Percentiles rank a stretch among this genome's conserved stretches.
Conservation (phyloP, 1,139 yeast genomes). For the Casaregolazyma suthepensis region DNA sequence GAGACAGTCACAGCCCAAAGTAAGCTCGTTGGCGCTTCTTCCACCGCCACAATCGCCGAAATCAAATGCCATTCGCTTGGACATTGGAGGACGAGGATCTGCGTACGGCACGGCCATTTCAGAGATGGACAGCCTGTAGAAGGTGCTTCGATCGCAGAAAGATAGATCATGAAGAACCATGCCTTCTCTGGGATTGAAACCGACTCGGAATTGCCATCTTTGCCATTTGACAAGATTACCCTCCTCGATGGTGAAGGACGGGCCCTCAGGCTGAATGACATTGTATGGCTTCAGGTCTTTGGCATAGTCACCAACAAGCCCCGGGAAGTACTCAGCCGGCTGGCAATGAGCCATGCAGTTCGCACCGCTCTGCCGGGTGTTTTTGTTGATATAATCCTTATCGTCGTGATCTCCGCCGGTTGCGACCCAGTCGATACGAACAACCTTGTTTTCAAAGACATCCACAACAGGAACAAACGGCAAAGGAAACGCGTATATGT, state of each 20-base stretch:
- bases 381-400: conserved; percentile 27
- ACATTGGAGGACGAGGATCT: conserved; percentile 85
- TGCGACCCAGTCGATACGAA: conserved; percentile 76
- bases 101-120: conserved; percentile 95
- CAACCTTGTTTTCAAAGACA: conserved; percentile 54
- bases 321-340: conserved; percentile 44
- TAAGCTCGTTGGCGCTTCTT: conserved; percentile 64
- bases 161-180: conserved; percentile 68
- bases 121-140: conserved; percentile 71
- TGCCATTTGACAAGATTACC: conserved; percentile 72
- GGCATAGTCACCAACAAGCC: conserved; percentile 36
- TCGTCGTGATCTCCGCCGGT: conserved; percentile 52
- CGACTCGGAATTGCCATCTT: conserved; percentile 82
- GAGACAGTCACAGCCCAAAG: conserved; percentile 82
- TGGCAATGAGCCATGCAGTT: conserved; percentile 67
- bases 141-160: conserved; percentile 75
- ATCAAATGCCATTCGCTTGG: conserved; percentile 89
- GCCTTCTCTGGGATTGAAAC: conserved; percentile 77
- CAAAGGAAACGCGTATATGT: conserved; percentile 79
- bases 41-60: conserved; percentile 92
- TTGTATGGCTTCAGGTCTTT: conserved; percentile 68
- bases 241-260: conserved; percentile 63
- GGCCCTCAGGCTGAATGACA: conserved; percentile 79
- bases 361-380: conserved; percentile 50
- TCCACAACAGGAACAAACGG: conserved; percentile 80